Percentiles rank a stretch among this genome's conserved stretches.
Evolutionary conservation across 129 eudicot genomes (phyloP).

Genomic region (Pittosporum tobira): DNA sequence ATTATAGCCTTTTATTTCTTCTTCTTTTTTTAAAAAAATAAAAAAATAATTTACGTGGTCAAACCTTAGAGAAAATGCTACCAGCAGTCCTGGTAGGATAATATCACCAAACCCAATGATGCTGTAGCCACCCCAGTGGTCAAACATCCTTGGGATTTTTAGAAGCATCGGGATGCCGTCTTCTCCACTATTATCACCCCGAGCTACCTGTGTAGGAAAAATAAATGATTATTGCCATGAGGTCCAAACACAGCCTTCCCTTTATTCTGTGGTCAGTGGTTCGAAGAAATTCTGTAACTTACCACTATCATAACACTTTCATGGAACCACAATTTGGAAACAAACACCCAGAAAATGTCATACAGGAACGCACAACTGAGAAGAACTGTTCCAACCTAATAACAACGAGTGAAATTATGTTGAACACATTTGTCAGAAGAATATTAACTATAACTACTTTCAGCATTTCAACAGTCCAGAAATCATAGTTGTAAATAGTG

Average conservation of each 20-base stretch:
- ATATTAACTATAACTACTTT: not conserved
- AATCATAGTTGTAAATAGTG: conserved; percentile 15
- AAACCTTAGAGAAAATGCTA: conserved; percentile 90
- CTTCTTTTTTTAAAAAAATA: not conserved
- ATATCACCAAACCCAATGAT: conserved; percentile 97
- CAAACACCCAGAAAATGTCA: conserved; percentile 98
- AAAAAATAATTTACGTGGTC: too few relatives aligned
- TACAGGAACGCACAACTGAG: conserved; percentile 91
- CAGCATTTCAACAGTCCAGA: conserved; percentile 8
- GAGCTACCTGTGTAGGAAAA: conserved; percentile 62
- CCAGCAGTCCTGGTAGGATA: conserved; percentile 82
- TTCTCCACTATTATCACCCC: conserved; percentile 96
- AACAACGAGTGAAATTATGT: not conserved
- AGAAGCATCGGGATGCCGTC: conserved; percentile 98
- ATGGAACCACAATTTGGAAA: conserved; percentile 75
- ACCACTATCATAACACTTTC: conserved; percentile 99
- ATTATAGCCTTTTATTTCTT: not conserved
- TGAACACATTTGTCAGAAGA: not conserved
- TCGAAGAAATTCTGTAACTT: conserved; percentile 18
- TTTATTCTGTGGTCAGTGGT: not conserved
- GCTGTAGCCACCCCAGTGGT: conserved; percentile 99
- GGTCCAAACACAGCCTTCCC: not conserved
- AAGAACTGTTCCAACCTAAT: conserved; percentile 95
- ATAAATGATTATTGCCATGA: conserved; percentile 3
- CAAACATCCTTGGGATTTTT: conserved; percentile 97